Conservation (phyloP, 2,329 filamentous ascomycete genomes). For the Pochonia chlamydosporia region DNA sequence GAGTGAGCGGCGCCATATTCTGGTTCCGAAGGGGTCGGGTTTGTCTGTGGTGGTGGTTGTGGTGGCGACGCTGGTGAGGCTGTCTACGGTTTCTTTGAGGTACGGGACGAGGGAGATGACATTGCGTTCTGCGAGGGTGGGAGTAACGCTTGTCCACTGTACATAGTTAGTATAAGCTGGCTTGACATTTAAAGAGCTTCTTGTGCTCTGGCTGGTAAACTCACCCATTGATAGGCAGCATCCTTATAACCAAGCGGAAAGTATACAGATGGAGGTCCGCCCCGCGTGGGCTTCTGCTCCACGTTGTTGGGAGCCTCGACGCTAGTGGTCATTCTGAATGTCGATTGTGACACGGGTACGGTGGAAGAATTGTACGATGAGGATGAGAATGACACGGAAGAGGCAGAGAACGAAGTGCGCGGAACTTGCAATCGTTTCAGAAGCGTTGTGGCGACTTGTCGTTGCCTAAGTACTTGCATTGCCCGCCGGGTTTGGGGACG, state of each 20-base stretch:
- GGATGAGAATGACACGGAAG: conserved; percentile 8
- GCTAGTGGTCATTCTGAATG: conserved; percentile 27
- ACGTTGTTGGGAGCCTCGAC: conserved; percentile 21
- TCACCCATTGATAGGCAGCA: conserved; percentile 83
- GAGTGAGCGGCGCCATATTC: conserved; percentile 81
- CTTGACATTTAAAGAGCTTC: no score
- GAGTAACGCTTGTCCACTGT: conserved; percentile 80
- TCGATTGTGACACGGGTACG: not conserved
- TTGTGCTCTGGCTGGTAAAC: conserved; percentile 18
- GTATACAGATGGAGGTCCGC: conserved; percentile 33
- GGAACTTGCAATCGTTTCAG: not conserved
- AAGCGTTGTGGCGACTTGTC: not conserved
- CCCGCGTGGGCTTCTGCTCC: conserved; percentile 16
- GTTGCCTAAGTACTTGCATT: not conserved
- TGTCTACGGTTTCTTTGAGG: conserved; percentile 67
- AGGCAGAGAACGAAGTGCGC: conserved; percentile 1
- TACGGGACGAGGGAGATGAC: conserved; percentile 84
- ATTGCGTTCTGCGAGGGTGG: conserved; percentile 77
- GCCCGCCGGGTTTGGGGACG: not conserved
- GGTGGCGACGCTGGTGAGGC: conserved; percentile 43
- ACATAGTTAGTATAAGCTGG: not conserved
- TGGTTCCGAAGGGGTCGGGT: conserved; percentile 75
- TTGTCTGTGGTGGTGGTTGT: conserved; percentile 34
- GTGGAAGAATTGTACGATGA: conserved; percentile 6
- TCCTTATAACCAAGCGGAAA: conserved; percentile 92